Evolutionary conservation across 1,284 basidiomycete species (phyloP).

Genomic region (Cystobasidium pallidum): DNA sequence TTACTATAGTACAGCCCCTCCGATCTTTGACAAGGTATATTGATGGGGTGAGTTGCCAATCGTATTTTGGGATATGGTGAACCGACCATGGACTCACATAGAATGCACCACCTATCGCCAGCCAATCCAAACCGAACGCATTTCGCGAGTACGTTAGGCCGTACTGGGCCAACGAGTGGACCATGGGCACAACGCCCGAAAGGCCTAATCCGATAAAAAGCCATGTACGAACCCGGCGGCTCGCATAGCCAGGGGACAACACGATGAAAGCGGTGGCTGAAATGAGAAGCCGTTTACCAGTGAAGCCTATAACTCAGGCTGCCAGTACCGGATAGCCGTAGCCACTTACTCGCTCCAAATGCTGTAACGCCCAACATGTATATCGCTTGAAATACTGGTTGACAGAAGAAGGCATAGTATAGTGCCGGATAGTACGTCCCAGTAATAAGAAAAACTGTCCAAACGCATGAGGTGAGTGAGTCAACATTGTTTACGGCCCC

Average conservation of each 20-base stretch:
- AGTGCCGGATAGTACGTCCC: slow-evolving; percentile 48
- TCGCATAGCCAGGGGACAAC: slow-evolving; percentile 46
- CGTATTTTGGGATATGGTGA: too few species aligned
- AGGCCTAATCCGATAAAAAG: slow-evolving; percentile 50
- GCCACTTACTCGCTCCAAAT: slow-evolving; percentile 37
- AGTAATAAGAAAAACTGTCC: slow-evolving; percentile 47
- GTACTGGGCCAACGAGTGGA: slow-evolving; percentile 47
- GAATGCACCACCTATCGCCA: slow-evolving; percentile 46
- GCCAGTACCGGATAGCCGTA: too few species aligned
- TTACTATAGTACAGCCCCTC: slow-evolving; percentile 48
- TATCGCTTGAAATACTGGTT: slow-evolving; percentile 43
- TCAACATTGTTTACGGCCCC: too few species aligned
- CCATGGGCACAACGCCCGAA: slow-evolving; percentile 49
- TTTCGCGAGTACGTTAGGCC: slow-evolving; percentile 28
- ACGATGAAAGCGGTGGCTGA: slow-evolving; percentile 48
- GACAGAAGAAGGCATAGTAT: slow-evolving; percentile 51
- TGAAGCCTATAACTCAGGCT: too few species aligned
- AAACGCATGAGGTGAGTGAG: too few species aligned
- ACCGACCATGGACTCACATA: slow-evolving; percentile 29
- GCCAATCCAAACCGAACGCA: slow-evolving; percentile 47
- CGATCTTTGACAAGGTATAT: slow-evolving; percentile 23
- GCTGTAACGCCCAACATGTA: slow-evolving; percentile 50
- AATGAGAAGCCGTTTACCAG: too few species aligned
- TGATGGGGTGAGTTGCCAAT: neutral
- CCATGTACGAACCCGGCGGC: slow-evolving; percentile 47